Conservation (phyloP, 169 alveolate species). For the Plasmodium malariae region DNA sequence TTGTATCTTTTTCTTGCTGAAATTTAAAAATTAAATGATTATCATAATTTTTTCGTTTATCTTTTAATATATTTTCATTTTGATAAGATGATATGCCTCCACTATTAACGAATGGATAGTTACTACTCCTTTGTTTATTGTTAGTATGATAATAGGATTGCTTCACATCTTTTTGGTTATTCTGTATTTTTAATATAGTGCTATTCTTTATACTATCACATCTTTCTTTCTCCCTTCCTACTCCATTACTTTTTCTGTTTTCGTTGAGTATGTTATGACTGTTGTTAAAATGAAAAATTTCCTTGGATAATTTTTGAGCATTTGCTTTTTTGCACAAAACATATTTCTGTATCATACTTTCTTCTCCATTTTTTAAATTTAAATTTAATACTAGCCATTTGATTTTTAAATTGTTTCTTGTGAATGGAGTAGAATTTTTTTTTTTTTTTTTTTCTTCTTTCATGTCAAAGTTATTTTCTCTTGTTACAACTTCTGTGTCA, state of each 20-base stretch:
- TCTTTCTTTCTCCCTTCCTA: neutral
- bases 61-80: neutral
- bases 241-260: neutral
- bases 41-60: neutral
- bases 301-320: conserved; percentile 11
- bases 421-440: neutral
- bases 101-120: neutral
- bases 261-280: neutral
- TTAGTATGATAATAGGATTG: too few relatives aligned
- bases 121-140: neutral
- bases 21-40: conserved; percentile 1
- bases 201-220: neutral
- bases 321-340: conserved; percentile 31
- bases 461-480: neutral
- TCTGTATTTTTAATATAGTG: neutral
- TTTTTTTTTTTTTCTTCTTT: conserved; percentile 18
- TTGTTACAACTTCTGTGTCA: conserved; percentile 50
- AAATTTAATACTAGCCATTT: conserved; percentile 65
- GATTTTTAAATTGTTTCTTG: conserved; percentile 61
- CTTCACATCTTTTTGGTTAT: neutral
- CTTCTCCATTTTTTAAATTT: conserved; percentile 67
- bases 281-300: neutral
- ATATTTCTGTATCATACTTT: conserved; percentile 48
- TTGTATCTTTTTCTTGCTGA: neutral
- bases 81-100: neutral